Base-by-base conservation (phyloP, 371 early-diverging fungal genomes). In the Cokeromyces recurvatus region DNA sequence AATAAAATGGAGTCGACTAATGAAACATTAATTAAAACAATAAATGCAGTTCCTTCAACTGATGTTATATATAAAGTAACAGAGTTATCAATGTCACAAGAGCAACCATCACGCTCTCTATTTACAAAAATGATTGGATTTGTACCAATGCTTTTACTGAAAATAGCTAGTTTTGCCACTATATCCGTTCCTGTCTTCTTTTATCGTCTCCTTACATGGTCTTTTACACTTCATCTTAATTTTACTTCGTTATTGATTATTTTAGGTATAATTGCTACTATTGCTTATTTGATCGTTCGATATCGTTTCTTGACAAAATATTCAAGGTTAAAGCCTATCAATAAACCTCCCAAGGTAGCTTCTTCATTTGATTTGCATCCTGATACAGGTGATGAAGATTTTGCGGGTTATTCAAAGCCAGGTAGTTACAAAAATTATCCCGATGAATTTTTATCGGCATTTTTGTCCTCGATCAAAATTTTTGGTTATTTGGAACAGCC, bases 401-500 rank as follows among this genome's bases (percentile, higher is more conserved):
- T 80, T 43, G 25, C 46, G 8, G 45, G 43, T 15, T 48, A 32
- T 9, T 66, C 68, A 29, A 72, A 71, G 34, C 56, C 66, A 3
- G 53, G 59, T 2, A 41, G 57, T 3, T 56, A 66, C 38, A 69
- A 68, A 23, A 66, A 71, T 37, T 91, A 90, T 53, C 89, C 92
- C 2, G 90, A 89, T 51, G 91, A 91, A 53, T 88, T 92, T 48
- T 64, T 91, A 43, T 84, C 84, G 35, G 89, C 87, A 1, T 91
- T 94, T 55, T 72, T 94, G 43, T 79, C 85, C 1, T 82, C 84
- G 12, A 95, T 96, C 67, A 94, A 94, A 62, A 89, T 96, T n/a
- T 97, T 98, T 79, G 95, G 95, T 1, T 96, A 95, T 59, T 74
- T 98, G 27, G 98, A 98, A 49, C 82, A 91, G 55, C 92, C 92